phyloP scores from a whole-genome alignment of 495 filamentous ascomycete genomes.

The Patellaria atrata region DNA sequence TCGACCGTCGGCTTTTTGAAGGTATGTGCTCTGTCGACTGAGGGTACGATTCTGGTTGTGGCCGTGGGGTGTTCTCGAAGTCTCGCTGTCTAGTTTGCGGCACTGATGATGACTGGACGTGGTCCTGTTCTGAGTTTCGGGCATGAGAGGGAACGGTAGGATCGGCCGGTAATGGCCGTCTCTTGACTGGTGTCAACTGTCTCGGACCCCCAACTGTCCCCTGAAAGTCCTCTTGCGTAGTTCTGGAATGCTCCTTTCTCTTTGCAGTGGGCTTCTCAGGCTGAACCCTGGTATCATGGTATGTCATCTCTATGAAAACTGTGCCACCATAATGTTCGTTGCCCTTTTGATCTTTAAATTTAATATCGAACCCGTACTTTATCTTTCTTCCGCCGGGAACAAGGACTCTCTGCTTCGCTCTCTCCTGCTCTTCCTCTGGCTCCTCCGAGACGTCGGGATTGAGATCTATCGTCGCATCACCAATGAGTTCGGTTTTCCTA shows the following conservation, averaged over 20 bases:
- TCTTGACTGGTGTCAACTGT: slow-evolving; percentile 48
- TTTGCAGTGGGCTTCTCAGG: slow-evolving; percentile 44
- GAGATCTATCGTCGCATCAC: slow-evolving; percentile 78
- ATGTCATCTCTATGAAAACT: slow-evolving; percentile 88
- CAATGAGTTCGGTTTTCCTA: slow-evolving; percentile 89
- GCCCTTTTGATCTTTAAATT: slow-evolving; percentile 87
- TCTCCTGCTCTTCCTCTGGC: too few relatives aligned
- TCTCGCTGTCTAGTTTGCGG: slow-evolving; percentile 14
- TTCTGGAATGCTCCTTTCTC: slow-evolving; percentile 31
- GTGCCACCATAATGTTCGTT: slow-evolving; percentile 96
- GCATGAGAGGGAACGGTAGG: slow-evolving; percentile 35
- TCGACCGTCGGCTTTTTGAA: slow-evolving; percentile 7
- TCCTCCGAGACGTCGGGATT: too few relatives aligned
- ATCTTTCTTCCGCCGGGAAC: slow-evolving; percentile 70
- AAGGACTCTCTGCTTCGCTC: slow-evolving; percentile 66
- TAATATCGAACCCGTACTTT: too few relatives aligned
- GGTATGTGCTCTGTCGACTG: slow-evolving; percentile 13
- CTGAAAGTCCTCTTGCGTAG: slow-evolving; percentile 18
- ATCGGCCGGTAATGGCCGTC: slow-evolving; percentile 65
- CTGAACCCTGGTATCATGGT: slow-evolving; percentile 79
- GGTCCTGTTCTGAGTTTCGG: slow-evolving; percentile 12
- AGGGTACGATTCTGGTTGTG: slow-evolving; percentile 8
- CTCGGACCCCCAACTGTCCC: slow-evolving; percentile 38
- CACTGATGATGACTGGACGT: too few relatives aligned
- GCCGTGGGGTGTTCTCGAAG: slow-evolving; percentile 20